Evolutionary conservation across 768 basidiomycete species (phyloP).

Genomic region (Boletus huronensis): DNA sequence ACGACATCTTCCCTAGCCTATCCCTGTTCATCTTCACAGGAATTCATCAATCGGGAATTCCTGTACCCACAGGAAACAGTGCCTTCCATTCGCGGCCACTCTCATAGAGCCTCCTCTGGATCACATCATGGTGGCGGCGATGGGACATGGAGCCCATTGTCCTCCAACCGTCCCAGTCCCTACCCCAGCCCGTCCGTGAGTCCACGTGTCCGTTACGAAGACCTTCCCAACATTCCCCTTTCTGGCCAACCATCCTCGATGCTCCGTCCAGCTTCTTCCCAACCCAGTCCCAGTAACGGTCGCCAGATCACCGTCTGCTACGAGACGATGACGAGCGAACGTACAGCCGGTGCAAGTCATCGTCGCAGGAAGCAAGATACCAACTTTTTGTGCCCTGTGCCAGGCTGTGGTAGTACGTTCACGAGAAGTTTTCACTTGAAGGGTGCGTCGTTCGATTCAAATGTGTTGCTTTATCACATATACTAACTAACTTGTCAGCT

Average conservation of each 20-base stretch:
- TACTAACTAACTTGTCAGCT: conserved; percentile 40
- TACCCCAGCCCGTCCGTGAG: conserved; percentile 69
- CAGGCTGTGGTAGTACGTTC: conserved; percentile 81
- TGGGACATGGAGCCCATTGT: conserved; percentile 32
- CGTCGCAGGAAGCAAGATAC: conserved; percentile 84
- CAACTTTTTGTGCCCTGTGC: conserved; percentile 76
- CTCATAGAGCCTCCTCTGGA: conserved; percentile 41
- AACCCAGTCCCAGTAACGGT: background rate
- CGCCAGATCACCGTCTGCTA: conserved; percentile 22
- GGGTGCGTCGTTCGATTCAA: conserved; percentile 42
- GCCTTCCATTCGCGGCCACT: conserved; percentile 39
- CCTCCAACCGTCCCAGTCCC: conserved; percentile 48
- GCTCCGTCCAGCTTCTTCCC: conserved; percentile 13
- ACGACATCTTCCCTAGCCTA: conserved; percentile 34
- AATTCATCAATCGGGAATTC: conserved; percentile 43
- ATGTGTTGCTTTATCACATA: conserved; percentile 8
- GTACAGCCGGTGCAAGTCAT: conserved; percentile 83
- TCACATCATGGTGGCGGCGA: conserved; percentile 33
- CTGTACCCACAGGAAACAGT: conserved; percentile 39
- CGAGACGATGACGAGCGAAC: conserved; percentile 84
- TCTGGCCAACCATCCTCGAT: conserved; percentile 6
- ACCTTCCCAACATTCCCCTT: conserved; percentile 37
- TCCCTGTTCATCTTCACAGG: conserved; percentile 38
- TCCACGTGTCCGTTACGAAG: conserved; percentile 43
- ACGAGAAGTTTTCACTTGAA: conserved; percentile 91